phyloP scores from a whole-genome alignment of 106 monocot genomes.

The Dendrobium officinale region DNA sequence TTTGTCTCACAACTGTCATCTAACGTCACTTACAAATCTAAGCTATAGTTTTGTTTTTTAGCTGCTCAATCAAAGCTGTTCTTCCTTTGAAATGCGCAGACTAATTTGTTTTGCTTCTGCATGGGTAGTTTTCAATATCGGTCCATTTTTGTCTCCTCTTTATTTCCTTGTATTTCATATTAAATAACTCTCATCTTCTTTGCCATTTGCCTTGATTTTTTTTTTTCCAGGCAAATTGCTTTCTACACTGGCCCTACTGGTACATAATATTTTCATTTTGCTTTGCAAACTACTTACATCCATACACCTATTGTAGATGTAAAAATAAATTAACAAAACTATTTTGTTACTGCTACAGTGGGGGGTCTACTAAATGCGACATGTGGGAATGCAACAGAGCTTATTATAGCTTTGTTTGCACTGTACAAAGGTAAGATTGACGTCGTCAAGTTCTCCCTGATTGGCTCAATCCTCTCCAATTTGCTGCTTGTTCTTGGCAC shows the following conservation, averaged over 20 bases:
- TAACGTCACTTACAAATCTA: background rate
- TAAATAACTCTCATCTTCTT: background rate
- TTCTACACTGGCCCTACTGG: constrained; percentile 76
- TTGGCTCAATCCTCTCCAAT: constrained; percentile 79
- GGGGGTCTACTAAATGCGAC: constrained; percentile 77
- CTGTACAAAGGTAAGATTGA: constrained; percentile 37
- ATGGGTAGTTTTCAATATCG: background rate
- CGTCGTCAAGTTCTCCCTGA: constrained; percentile 60
- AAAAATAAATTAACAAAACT: background rate
- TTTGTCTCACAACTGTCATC: too few species aligned
- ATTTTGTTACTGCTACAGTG: constrained; percentile 23
- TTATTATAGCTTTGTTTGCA: constrained; percentile 69
- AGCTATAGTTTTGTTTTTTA: background rate
- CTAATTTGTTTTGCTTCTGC: background rate
- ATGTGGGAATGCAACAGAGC: constrained; percentile 40
- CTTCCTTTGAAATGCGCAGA: background rate
- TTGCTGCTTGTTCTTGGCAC: constrained; percentile 76
- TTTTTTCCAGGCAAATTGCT: constrained; percentile 62
- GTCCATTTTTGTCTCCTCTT: background rate
- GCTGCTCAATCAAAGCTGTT: background rate
- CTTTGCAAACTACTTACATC: background rate
- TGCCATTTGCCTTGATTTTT: background rate
- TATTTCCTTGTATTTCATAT: background rate
- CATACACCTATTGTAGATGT: background rate
- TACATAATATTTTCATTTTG: constrained; percentile 13